These are phyloP conservation scores for Bocquillonia castaneifolia DNA, from an alignment of 441 rosid species.

Conservation along the genomic window DNA sequence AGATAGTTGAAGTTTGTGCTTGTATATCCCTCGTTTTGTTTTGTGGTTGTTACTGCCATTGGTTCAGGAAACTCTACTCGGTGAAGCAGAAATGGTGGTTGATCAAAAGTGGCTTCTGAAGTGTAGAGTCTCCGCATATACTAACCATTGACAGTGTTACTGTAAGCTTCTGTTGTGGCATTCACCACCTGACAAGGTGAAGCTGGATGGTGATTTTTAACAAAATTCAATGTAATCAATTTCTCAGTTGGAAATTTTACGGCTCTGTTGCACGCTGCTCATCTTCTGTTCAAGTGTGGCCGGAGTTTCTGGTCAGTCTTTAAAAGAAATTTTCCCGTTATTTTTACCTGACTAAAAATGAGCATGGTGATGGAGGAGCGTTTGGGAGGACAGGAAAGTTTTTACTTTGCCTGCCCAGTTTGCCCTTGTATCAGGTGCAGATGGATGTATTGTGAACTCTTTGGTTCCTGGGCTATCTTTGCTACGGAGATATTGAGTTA, in stretches of 20 bases:
- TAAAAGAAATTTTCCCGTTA: too few species aligned
- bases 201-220: constrained; percentile 3
- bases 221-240: constrained; percentile 13
- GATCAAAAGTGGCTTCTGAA: constrained; percentile 16
- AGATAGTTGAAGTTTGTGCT: background rate
- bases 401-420: too few species aligned
- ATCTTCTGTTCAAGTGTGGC: background rate
- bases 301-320: background rate
- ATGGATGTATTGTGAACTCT: too few species aligned
- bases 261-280: background rate
- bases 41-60: constrained; percentile 4
- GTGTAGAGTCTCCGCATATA: constrained; percentile 4
- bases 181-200: background rate
- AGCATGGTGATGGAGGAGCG: too few species aligned
- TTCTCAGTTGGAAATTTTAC: constrained; percentile 5
- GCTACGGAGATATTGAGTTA: too few species aligned
- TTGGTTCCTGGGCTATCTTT: too few species aligned
- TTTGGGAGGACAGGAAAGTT: too few species aligned
- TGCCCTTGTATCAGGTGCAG: too few species aligned
- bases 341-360: background rate
- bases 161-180: constrained; percentile 7
- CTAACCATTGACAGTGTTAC: constrained; percentile 18
- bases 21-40: background rate
- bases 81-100: background rate
- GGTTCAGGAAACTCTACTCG: background rate